Evolutionary conservation across 306 rosid genomes (phyloP), one percentile per base, ranked within the genome.

Genomic region (Cucurbita argyrosperma): DNA sequence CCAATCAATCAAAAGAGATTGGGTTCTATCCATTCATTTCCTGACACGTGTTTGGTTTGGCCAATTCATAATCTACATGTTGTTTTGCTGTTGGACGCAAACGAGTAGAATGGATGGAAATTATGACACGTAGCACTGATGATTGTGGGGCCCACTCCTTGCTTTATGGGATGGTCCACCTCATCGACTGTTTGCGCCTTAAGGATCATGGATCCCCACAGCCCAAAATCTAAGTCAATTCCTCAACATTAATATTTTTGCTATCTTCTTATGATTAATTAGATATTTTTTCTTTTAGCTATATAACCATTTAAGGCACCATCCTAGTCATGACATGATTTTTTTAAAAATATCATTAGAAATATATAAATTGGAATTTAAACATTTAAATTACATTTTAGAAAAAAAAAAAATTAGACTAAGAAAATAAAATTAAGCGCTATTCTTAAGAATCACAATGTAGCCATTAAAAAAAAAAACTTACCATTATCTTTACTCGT

Each of bases 51-150:
- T 53, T 6, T 0, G 0, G 16, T 52, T 64, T 64, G 71, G 51
- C 71, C 8, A 21, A 64, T 15, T 40, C 12, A 9, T 2, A 38
- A 61, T 37, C 6, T 7, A 37, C n/a, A 5, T 40, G 52, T 64
- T 40, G 51, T 42, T 64, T n/a, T 64, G 35, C 71, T 9, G 71
- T 64, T 40, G 52, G 71, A 64, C 52, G 30, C 37, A 40, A 56
- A 56, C 76, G 58, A 4, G 21, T 19, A 35, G 51, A 54, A 13
- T 39, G 70, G 75, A 50, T 8, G 11, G 35, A 54, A 66, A 13
- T 11, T 12, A 11, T 9, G 75, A 80, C 85, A 79, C 79, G 82
- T 79, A 39, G 40, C 35, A 15, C 30, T 30, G 45, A 68, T 71
- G 76, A 68, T 69, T 18, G 19, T 45, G 60, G 77, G 77, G 5